Evolutionary conservation across 1,139 yeast genomes (phyloP), one percentile per base, ranked within the genome.

Genomic region (Sugiyamaella pinicola): DNA sequence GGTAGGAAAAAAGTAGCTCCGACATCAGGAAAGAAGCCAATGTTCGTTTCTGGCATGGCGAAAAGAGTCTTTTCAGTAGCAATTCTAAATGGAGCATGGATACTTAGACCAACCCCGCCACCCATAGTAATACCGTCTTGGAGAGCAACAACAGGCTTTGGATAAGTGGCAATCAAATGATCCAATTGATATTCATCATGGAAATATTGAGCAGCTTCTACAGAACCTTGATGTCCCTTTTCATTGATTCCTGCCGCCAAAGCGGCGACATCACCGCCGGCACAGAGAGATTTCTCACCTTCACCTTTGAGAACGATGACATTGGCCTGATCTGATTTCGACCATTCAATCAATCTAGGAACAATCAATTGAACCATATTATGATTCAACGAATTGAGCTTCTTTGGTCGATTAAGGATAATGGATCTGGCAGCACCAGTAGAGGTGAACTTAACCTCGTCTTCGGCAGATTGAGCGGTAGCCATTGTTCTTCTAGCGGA

Each of bases 11-110:
- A 91, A 5, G 96, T 83, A 39, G 95, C 85, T 41, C 98, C 99
- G 8, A 93, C 98, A 69, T 93, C 99, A 8, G 96, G 96, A 74
- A 88, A 87, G 69, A 91, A 89, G 0, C 99, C 99, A 68, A 95
- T 93, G 64, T 88, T 93, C 78, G 95, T 86, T 71, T 93, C 99
- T 4, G 99, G 99, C 99, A 93, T 95, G 56, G 98, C 96, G 72
- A 91, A 81, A 66, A 84, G 79, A 17, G 98, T 91, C 64, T 81
- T 80, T 65, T 93, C 98, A 35, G 96, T 88, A 10, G 95, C 95
- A 47, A 93, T 76, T 67, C 99, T 81, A 76, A 91, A 91, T 2
- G 97, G 95, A n/a, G 91, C 87, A 70, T 95, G 98, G 41, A 88
- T 85, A 0, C 93, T 79, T 53, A 93, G 75, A 2, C 99, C 99